Evolutionary conservation across 202 grass and related monocot genomes (phyloP).

Genomic region (Dendrocalamus latiflorus): DNA sequence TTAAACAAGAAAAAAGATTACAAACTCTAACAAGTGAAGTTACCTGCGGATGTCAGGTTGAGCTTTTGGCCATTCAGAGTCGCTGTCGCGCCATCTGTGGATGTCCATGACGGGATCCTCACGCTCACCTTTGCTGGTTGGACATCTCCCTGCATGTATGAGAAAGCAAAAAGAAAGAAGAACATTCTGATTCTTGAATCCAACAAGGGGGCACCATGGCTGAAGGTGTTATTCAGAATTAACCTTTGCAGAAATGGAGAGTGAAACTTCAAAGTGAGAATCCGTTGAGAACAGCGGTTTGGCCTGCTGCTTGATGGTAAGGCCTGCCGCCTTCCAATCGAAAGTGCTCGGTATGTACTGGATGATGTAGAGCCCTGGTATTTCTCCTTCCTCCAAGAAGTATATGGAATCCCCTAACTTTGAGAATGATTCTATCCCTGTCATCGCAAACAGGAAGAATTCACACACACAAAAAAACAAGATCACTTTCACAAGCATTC

Average conservation of each 20-base stretch:
- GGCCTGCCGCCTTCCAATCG: constrained; percentile 41
- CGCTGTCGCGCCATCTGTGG: not conserved
- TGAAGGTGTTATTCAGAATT: not conserved
- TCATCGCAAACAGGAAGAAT: not conserved
- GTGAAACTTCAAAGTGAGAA: constrained; percentile 30
- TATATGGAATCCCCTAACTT: constrained; percentile 74
- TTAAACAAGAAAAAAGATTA: too few relatives aligned
- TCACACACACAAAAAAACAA: not conserved
- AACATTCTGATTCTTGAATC: not conserved
- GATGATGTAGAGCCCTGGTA: constrained; percentile 46
- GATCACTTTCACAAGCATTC: not conserved
- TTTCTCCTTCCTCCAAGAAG: constrained; percentile 51
- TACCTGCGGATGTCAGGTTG: constrained; percentile 33
- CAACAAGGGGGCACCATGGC: not conserved
- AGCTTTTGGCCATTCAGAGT: constrained; percentile 42
- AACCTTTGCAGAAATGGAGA: constrained; percentile 47
- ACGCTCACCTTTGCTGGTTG: constrained; percentile 33
- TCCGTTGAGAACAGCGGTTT: constrained; percentile 43
- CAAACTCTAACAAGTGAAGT: not conserved
- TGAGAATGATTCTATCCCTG: constrained; percentile 73
- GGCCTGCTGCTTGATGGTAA: constrained; percentile 36
- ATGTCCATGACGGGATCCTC: constrained; percentile 53
- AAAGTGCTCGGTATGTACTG: constrained; percentile 61
- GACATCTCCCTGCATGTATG: constrained; percentile 24
- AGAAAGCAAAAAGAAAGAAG: not conserved